Evolutionary conservation across 345 rosid species (phyloP).

Genomic region (Rhodamnia argentea): DNA sequence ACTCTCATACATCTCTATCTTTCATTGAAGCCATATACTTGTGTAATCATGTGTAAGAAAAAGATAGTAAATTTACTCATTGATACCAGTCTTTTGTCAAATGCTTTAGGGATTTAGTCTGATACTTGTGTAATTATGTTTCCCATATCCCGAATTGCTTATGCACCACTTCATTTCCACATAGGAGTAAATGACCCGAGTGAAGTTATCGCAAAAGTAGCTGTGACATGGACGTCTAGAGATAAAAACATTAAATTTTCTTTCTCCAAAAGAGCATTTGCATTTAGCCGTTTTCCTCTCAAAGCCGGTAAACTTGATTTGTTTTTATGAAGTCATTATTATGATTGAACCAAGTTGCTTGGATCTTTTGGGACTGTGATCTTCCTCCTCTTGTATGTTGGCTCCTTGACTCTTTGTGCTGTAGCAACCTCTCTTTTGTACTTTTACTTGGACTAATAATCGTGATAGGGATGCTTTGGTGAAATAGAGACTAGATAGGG

Average conservation of each 20-base stretch:
- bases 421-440: neutral
- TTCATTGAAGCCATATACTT: too few species aligned
- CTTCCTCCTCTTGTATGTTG: neutral
- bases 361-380: neutral
- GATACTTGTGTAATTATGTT: neutral
- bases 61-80: neutral
- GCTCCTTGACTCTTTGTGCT: neutral
- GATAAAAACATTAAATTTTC: neutral
- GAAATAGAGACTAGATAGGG: too few species aligned
- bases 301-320: neutral
- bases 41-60: too few species aligned
- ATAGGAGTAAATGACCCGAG: neutral
- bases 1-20: too few species aligned
- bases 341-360: neutral
- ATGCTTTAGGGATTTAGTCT: neutral
- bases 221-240: neutral
- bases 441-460: too few species aligned
- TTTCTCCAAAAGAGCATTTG: neutral
- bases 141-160: neutral
- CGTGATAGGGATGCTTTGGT: too few species aligned
- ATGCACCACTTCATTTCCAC: neutral
- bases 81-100: neutral
- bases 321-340: neutral
- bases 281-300: neutral
- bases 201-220: neutral